Conservation (phyloP, 805 yeast species). For the Hanseniaspora jakobsenii region DNA sequence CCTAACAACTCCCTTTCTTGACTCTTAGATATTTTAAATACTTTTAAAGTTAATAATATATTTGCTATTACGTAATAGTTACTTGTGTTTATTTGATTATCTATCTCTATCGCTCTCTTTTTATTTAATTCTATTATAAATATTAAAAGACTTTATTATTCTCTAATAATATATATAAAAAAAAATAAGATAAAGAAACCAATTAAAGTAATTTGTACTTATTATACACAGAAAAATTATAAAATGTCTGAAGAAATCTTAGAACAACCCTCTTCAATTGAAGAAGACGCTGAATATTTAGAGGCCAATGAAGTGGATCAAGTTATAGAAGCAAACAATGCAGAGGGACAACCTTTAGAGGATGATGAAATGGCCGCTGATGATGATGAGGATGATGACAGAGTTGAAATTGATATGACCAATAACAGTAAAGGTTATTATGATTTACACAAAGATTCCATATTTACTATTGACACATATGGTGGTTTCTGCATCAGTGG, state of each 20-base stretch:
- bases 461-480: slow-evolving; percentile 70
- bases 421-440: slow-evolving; percentile 84
- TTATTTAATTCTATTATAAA: too few species aligned
- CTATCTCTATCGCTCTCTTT: too few species aligned
- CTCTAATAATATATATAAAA: too few species aligned
- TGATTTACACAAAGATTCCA: slow-evolving; percentile 80
- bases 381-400: slow-evolving; percentile 35
- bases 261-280: slow-evolving; percentile 14
- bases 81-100: too few species aligned
- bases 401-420: slow-evolving; percentile 67
- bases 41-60: too few species aligned
- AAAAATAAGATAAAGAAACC: too few species aligned
- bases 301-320: slow-evolving; percentile 35
- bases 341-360: slow-evolving; percentile 23
- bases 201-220: too few species aligned
- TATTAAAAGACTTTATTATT: too few species aligned
- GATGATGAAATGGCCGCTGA: slow-evolving; percentile 35
- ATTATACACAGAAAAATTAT: neutral
- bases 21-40: too few species aligned
- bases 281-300: slow-evolving; percentile 29
- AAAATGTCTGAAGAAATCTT: slow-evolving; percentile 14
- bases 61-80: too few species aligned
- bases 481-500: slow-evolving; percentile 82
- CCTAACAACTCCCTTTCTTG: too few species aligned
- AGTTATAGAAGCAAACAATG: slow-evolving; percentile 25